Conservation (phyloP, 2,329 filamentous ascomycete species). For the Pseudohalonectria lignicola region DNA sequence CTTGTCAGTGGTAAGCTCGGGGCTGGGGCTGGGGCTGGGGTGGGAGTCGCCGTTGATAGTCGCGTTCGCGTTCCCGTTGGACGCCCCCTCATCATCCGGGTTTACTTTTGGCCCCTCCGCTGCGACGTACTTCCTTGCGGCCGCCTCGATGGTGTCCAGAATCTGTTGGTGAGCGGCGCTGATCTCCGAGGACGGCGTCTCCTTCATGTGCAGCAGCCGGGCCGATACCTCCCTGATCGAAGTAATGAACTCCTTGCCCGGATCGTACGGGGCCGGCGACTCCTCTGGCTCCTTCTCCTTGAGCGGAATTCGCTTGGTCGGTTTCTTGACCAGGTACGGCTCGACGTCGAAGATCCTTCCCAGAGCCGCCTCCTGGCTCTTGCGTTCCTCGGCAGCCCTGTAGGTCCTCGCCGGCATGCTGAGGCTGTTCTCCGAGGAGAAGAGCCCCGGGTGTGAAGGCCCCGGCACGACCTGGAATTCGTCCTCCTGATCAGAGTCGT, state of each 20-base stretch:
- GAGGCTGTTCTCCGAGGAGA: constrained; percentile 20
- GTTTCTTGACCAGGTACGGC: constrained; percentile 22
- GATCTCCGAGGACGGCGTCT: constrained; percentile 5
- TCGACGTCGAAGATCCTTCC: constrained; percentile 42
- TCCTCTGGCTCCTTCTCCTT: constrained; percentile 10
- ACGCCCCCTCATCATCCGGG: too few relatives aligned
- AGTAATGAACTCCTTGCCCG: constrained; percentile 22
- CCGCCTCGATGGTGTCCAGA: constrained; percentile 37
- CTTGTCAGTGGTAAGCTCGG: neutral
- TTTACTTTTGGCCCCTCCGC: constrained; percentile 18
- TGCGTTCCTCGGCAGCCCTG: constrained; percentile 40
- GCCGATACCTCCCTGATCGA: constrained; percentile 27
- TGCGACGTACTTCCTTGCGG: constrained; percentile 38
- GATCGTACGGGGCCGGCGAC: constrained; percentile 5
- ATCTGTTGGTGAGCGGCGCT: constrained; percentile 29
- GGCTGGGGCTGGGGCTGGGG: neutral
- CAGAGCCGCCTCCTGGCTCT: constrained; percentile 40
- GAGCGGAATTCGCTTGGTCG: constrained; percentile 12
- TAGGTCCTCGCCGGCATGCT: constrained; percentile 32
- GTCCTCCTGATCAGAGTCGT: constrained; percentile 39
- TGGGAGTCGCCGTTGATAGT: constrained; percentile 7
- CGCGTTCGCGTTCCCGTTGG: constrained; percentile 2
- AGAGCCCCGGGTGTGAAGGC: constrained; percentile 8
- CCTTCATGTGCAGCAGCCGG: constrained; percentile 27
- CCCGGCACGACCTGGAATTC: constrained; percentile 36